Percentiles rank a stretch among this genome's conserved stretches.
Conservation (phyloP, 352 stramenopile species). For the Phytophthora tubulina region DNA sequence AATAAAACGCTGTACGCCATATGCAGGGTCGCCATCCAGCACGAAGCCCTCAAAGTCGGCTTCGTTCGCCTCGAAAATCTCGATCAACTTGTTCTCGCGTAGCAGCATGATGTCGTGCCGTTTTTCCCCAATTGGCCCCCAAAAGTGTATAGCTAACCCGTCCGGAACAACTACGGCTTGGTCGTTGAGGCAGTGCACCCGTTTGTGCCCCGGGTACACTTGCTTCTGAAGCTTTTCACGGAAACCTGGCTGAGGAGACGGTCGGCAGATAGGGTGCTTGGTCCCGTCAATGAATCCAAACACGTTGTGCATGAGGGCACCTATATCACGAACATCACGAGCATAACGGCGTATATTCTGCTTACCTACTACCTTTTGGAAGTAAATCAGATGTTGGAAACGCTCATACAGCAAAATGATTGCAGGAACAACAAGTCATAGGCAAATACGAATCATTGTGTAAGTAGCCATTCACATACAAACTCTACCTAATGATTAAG, state of each 20-base stretch:
- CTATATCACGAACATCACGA: slow-evolving; percentile 8
- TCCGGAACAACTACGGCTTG: slow-evolving; percentile 11
- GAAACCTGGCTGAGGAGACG: slow-evolving; percentile 7
- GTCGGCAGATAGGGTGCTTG: slow-evolving; percentile 15
- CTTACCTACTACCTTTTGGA: slow-evolving; percentile 15
- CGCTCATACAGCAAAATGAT: slow-evolving; percentile 14
- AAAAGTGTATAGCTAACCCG: slow-evolving; percentile 16
- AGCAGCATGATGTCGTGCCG: slow-evolving; percentile 6
- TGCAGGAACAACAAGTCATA: neutral
- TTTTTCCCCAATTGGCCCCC: slow-evolving; percentile 7
- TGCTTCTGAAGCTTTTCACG: slow-evolving; percentile 20
- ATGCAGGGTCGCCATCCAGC: slow-evolving; percentile 2
- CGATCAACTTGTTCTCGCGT: neutral
- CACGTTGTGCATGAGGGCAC: slow-evolving; percentile 19
- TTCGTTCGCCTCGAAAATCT: neutral
- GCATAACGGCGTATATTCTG: slow-evolving; percentile 25
- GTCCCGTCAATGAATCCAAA: slow-evolving; percentile 23
- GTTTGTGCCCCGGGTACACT: slow-evolving; percentile 20
- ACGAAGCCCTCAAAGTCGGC: neutral
- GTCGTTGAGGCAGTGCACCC: slow-evolving; percentile 20
- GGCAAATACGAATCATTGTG: neutral
- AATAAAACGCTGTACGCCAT: slow-evolving; percentile 1
- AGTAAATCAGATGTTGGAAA: slow-evolving; percentile 16
- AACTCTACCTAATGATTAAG: neutral
- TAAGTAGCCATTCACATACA: slow-evolving; percentile 10